Base-by-base conservation (phyloP, 768 basidiomycete genomes). In the Sporobolomyces pararoseus region DNA sequence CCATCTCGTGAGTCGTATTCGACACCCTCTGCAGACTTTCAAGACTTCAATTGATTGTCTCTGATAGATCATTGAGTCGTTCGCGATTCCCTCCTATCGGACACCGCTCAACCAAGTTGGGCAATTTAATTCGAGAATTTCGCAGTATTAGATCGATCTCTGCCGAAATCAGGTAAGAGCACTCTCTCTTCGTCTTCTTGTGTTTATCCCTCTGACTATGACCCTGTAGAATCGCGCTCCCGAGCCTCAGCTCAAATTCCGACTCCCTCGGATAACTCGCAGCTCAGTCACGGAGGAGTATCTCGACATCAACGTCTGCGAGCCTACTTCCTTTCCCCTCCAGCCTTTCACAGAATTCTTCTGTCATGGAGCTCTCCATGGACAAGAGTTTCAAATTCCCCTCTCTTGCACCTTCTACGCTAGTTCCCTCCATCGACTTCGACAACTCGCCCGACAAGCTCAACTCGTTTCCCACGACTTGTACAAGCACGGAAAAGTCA, bases 321-420 rank as follows among this genome's bases (percentile, higher is more conserved):
- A 37, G 17, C 55, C 25, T 12, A 5, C 16, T n/a, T 16, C 37
- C 4, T 58, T 58, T 32, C 55, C 55, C 9, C 19, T 58, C 23
- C 34, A 58, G n/a, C 55, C 55, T n/a, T 58, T 58, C 37, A 6
- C 55, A 3, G 21, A 35, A 23, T 58, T 58, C 37, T 58, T 58
- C 55, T 39, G 35, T 42, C 37, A n/a, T 7, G 55, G 23, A 4
- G 7, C 5, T 39, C 55, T 58, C 35, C 2, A 23, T 14, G 55
- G 39, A 5, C 10, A 39, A 10, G 23, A 17, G 7, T 58, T 42
- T n/a, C 55, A 58, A 9, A 10, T 58, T n/a, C 55, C 55, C 17
- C 6, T 27, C 3, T 58, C 55, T 17, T 14, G 23, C 7, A 25
- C 27, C n/a, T 58, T 58, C 55, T 58, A 42, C 37, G 55, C 35